phyloP scores from a whole-genome alignment of 2,329 filamentous ascomycete genomes.

The Cladophialophora carrionii region DNA sequence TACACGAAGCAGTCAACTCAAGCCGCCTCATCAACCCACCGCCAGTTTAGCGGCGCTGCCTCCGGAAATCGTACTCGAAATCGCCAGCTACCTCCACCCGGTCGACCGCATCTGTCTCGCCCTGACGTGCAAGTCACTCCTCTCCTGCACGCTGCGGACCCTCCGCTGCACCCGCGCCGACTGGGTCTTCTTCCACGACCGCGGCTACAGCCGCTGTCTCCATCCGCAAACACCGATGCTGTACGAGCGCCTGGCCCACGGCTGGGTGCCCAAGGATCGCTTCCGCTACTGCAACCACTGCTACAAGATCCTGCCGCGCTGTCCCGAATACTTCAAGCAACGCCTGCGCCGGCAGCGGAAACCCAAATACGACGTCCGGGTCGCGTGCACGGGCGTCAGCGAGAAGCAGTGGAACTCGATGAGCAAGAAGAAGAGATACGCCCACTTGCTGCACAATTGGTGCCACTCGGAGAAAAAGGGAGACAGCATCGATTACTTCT shows the following conservation, averaged over 20 bases:
- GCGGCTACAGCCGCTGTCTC: slow-evolving; percentile 19
- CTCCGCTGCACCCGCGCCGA: slow-evolving; percentile 22
- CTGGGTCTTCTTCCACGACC: slow-evolving; percentile 25
- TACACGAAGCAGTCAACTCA: not conserved
- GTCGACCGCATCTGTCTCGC: slow-evolving; percentile 38
- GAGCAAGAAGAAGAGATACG: slow-evolving; percentile 29
- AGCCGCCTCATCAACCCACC: not conserved
- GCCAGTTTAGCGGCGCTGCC: slow-evolving; percentile 21
- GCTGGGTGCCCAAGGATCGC: slow-evolving; percentile 35
- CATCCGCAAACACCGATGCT: slow-evolving; percentile 28
- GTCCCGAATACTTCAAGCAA: slow-evolving; percentile 28
- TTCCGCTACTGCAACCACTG: slow-evolving; percentile 36
- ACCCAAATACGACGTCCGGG: slow-evolving; percentile 27
- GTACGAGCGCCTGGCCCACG: slow-evolving; percentile 35
- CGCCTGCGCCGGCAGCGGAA: slow-evolving; percentile 27
- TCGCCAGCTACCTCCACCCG: slow-evolving; percentile 33
- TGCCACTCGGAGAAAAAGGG: slow-evolving; percentile 19
- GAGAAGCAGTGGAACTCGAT: slow-evolving; percentile 28
- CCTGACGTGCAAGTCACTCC: slow-evolving; percentile 36
- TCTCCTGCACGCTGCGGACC: slow-evolving; percentile 25
- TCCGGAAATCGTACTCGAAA: slow-evolving; percentile 32
- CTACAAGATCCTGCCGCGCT: slow-evolving; percentile 33
- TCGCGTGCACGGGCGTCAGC: slow-evolving; percentile 17
- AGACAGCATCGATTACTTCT: slow-evolving; percentile 32
- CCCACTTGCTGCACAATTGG: slow-evolving; percentile 33